A percentile compares a stretch with the other conserved stretches of the same genome.
Conservation (phyloP, 306 rosid species). For the Sindora glabra region DNA sequence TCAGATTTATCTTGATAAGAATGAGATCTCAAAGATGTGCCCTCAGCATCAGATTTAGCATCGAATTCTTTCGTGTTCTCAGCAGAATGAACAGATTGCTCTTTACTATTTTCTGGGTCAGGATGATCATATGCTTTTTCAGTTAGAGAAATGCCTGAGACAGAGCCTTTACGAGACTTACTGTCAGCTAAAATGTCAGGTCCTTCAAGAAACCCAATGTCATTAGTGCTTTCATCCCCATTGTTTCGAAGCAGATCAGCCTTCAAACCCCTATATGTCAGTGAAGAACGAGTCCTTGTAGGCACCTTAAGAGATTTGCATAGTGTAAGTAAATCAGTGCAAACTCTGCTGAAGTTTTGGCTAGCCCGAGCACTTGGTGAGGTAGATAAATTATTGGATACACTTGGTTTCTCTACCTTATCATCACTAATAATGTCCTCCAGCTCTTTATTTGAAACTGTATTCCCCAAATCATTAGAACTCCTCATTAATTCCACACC, state of each 20-base stretch:
- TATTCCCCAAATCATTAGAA: conserved; percentile 26
- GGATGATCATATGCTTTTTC: conserved; percentile 32
- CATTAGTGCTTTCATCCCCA: conserved; percentile 24
- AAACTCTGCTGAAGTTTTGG: conserved; percentile 25
- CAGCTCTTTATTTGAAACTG: conserved; percentile 26
- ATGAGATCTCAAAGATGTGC: conserved; percentile 24
- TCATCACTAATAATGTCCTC: conserved; percentile 24
- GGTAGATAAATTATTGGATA: conserved; percentile 29
- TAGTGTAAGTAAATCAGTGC: conserved; percentile 48
- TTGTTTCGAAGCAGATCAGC: conserved; percentile 22
- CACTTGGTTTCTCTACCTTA: conserved; percentile 37
- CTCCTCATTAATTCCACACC: conserved; percentile 20
- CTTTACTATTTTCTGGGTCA: conserved; percentile 32
- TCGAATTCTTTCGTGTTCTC: conserved; percentile 35
- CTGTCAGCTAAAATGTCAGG: conserved; percentile 26
- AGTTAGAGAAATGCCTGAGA: conserved; percentile 27
- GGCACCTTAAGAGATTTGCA: conserved; percentile 78
- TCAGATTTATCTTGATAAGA: conserved; percentile 38
- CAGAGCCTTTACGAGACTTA: conserved; percentile 24
- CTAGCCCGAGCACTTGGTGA: conserved; percentile 31
- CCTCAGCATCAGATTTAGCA: conserved; percentile 29
- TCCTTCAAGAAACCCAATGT: conserved; percentile 17
- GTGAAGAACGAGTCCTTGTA: conserved; percentile 66
- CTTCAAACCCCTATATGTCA: conserved; percentile 41
- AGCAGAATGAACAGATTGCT: conserved; percentile 26